Conservation (phyloP, 768 basidiomycete species). For the Auriscalpium microsporum region DNA sequence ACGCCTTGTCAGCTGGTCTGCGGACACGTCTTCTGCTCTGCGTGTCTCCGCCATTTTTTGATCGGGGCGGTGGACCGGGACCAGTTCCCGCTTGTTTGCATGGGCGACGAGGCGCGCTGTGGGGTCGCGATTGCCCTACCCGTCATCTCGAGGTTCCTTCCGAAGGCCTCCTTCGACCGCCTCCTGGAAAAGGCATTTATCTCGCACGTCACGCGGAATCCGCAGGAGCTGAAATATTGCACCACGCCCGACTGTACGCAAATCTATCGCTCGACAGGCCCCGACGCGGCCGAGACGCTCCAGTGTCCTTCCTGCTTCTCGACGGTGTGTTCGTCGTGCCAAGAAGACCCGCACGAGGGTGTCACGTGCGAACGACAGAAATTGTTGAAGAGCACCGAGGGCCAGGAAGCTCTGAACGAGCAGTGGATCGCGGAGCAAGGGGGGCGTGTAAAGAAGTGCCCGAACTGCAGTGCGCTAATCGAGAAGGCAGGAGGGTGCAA, state of each 20-base stretch:
- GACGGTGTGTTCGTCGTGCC: conserved; percentile 40
- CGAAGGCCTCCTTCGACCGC: conserved; percentile 9
- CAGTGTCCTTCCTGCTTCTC: conserved; percentile 45
- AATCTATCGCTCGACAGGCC: conserved; percentile 22
- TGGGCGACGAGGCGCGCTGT: conserved; percentile 16
- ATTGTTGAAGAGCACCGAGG: conserved; percentile 26
- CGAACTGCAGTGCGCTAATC: conserved; percentile 35
- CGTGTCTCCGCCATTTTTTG: conserved; percentile 41
- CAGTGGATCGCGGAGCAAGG: conserved; percentile 26
- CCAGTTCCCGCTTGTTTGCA: conserved; percentile 23
- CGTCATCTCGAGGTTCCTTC: conserved; percentile 11
- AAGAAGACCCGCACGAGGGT: conserved; percentile 41
- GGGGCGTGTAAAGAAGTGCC: conserved; percentile 36
- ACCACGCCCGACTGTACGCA: conserved; percentile 20
- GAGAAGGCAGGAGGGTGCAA: conserved; percentile 49
- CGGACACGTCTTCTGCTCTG: conserved; percentile 42
- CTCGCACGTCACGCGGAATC: conserved; percentile 16
- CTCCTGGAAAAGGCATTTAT: conserved; percentile 16
- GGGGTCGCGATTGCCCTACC: conserved; percentile 13
- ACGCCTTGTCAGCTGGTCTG: conserved; percentile 37
- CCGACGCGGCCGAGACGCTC: conserved; percentile 1
- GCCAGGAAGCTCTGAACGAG: conserved; percentile 35
- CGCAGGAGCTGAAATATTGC: conserved; percentile 18
- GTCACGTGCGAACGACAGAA: conserved; percentile 38
- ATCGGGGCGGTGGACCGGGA: conserved; percentile 31